Conservation (phyloP, 108 stramenopile species). For the Seminavis robusta region DNA sequence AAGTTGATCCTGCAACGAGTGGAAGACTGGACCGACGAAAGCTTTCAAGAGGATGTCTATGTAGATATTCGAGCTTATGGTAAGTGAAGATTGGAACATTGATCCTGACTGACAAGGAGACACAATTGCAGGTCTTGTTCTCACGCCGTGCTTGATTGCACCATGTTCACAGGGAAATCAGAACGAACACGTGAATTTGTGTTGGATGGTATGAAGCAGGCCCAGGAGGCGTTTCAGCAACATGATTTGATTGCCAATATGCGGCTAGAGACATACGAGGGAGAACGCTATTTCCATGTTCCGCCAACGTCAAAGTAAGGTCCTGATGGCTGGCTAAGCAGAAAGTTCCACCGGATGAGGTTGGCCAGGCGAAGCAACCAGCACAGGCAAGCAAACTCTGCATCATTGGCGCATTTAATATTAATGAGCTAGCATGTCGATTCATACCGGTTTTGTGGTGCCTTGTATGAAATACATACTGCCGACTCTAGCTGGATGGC, state of each 20-base stretch:
- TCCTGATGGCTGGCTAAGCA: too few relatives aligned
- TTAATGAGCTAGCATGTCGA: too few relatives aligned
- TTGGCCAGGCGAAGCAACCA: too few relatives aligned
- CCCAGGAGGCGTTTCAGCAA: slow-evolving; percentile 57
- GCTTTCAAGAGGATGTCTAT: slow-evolving; percentile 67
- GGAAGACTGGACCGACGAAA: slow-evolving; percentile 78
- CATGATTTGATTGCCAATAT: slow-evolving; percentile 69
- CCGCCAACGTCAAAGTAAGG: too few relatives aligned
- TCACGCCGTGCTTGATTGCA: background rate
- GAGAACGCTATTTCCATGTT: slow-evolving; percentile 70
- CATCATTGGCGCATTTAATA: too few relatives aligned
- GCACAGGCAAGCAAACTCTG: too few relatives aligned
- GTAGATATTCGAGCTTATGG: slow-evolving; percentile 67
- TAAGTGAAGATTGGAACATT: slow-evolving; percentile 17
- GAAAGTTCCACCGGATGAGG: too few relatives aligned
- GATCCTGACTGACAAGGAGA: too few relatives aligned
- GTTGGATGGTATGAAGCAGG: slow-evolving; percentile 56
- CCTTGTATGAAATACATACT: too few relatives aligned
- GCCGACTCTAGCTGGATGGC: too few relatives aligned
- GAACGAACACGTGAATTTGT: slow-evolving; percentile 72
- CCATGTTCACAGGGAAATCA: slow-evolving; percentile 2
- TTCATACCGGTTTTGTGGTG: too few relatives aligned
- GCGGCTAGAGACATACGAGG: slow-evolving; percentile 68
- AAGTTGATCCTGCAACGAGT: slow-evolving; percentile 62
- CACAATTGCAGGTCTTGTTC: background rate